Percentiles rank a stretch among this genome's conserved stretches.
Evolutionary conservation across 2,329 filamentous ascomycete genomes (phyloP).

Genomic region (Helotiales sp.): DNA sequence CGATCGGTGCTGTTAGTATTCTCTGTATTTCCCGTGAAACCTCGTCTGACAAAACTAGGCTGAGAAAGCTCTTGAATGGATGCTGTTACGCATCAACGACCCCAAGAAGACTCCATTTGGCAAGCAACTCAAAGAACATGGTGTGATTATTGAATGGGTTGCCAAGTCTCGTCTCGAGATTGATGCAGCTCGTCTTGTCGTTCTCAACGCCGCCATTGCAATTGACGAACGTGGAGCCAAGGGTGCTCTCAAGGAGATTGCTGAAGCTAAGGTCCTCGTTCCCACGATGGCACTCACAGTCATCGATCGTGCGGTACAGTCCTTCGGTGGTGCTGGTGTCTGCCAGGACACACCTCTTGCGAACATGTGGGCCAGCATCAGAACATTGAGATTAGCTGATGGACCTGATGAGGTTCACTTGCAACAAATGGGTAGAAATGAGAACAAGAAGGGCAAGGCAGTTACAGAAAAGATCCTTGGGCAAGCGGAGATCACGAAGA

Average conservation of each 20-base stretch:
- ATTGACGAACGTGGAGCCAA: constrained; percentile 92
- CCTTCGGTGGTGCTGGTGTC: constrained; percentile 87
- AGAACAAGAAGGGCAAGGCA: constrained; percentile 68
- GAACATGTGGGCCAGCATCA: constrained; percentile 75
- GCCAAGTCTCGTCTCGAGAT: constrained; percentile 92
- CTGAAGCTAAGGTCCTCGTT: constrained; percentile 90
- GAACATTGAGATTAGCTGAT: constrained; percentile 84
- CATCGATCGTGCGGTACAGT: constrained; percentile 92
- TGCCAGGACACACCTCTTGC: constrained; percentile 93
- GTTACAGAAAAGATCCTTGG: constrained; percentile 60
- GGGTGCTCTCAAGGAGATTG: constrained; percentile 87
- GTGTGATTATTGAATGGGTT: constrained; percentile 93
- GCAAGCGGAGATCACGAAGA: constrained; percentile 65
- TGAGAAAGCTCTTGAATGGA: constrained; percentile 90
- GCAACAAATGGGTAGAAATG: constrained; percentile 76
- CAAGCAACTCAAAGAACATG: constrained; percentile 82
- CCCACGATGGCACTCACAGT: constrained; percentile 80
- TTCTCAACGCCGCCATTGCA: constrained; percentile 91
- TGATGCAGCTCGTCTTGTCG: constrained; percentile 83
- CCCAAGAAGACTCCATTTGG: constrained; percentile 88
- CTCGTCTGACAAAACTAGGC: constrained; percentile 48
- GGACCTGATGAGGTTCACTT: constrained; percentile 96
- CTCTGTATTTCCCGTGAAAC: not conserved
- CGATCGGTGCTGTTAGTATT: constrained; percentile 72
- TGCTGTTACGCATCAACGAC: constrained; percentile 94